Percentiles rank a stretch among this genome's conserved stretches.
phyloP scores from a whole-genome alignment of 805 yeast genomes.

The Ogataea zsoltii region DNA sequence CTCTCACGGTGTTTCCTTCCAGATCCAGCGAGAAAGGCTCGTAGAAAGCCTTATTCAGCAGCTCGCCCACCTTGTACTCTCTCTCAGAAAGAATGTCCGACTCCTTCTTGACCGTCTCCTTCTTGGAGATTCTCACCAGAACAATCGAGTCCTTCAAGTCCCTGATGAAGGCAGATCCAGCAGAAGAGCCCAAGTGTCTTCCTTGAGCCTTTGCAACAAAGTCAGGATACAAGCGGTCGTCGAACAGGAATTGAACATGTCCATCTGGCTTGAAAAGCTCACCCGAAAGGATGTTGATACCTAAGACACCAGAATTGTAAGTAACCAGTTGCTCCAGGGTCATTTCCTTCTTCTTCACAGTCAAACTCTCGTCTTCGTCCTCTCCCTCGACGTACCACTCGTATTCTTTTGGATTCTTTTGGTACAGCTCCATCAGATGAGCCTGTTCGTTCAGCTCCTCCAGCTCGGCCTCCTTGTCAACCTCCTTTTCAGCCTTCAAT shows the following conservation, averaged over 20 bases:
- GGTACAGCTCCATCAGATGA: slow-evolving; percentile 49
- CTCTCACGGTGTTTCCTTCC: slow-evolving; percentile 37
- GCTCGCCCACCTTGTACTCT: slow-evolving; percentile 49
- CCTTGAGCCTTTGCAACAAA: slow-evolving; percentile 53
- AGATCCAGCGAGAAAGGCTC: slow-evolving; percentile 48
- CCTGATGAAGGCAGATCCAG: slow-evolving; percentile 64
- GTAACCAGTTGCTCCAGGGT: slow-evolving; percentile 52
- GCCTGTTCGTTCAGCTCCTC: slow-evolving; percentile 48
- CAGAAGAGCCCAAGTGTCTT: slow-evolving; percentile 44
- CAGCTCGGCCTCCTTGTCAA: slow-evolving; percentile 38
- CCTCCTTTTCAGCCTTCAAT: slow-evolving; percentile 41
- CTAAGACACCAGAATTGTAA: slow-evolving; percentile 63
- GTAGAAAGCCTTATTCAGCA: slow-evolving; percentile 50
- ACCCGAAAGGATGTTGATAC: slow-evolving; percentile 55
- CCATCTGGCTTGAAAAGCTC: slow-evolving; percentile 47
- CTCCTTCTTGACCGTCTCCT: slow-evolving; percentile 44
- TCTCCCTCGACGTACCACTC: slow-evolving; percentile 61
- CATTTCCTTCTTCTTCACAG: slow-evolving; percentile 43
- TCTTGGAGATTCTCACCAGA: slow-evolving; percentile 58
- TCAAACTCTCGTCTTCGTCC: slow-evolving; percentile 35
- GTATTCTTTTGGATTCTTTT: slow-evolving; percentile 59
- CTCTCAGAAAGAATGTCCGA: slow-evolving; percentile 55
- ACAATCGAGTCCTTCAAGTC: slow-evolving; percentile 64
- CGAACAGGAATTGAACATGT: slow-evolving; percentile 60
- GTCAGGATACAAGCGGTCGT: slow-evolving; percentile 63